Base-by-base conservation (phyloP, 2,329 filamentous ascomycete species). In the Alternaria postmessia region DNA sequence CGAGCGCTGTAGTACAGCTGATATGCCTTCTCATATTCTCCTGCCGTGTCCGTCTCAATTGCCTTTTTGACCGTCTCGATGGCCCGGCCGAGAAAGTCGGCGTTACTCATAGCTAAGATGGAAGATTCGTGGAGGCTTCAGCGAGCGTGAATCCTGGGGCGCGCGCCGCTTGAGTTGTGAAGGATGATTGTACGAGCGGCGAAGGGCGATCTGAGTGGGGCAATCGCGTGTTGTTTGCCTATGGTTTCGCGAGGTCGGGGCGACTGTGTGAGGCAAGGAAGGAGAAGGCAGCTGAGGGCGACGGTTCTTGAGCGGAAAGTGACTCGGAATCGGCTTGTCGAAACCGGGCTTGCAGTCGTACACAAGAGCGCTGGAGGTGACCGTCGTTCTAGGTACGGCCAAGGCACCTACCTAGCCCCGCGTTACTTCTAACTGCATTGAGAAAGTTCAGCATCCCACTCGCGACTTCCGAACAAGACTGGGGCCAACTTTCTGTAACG, bases 11-110 rank as follows among this genome's bases (percentile, higher is more conserved):
- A 97, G 87, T 99, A 99, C 65, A 91, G 86, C 77, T 97, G 92
- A 80, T 98, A 98, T 57, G 95, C 95, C 80, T 96, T 94, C 74
- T 97, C 93, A 82, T 99, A 99, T 78, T 98, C 93, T 78, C 93
- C 94, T 46, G 92, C 91, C 69, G 94, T 96, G 83, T 99, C 95
- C 72, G 91, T 89, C 79, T 97, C 94, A 83, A 99, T 98, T 70
- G 95, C 95, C 81, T 96, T 96, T 82, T 97, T 96, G 75, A 99
- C 94, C 80, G 92, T 90, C 76, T 96, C 93, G 84, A 98, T 98
- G 74, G 95, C 95, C 73, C 94, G 93, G 75, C 94, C 94, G 75
- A 97, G 89, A 79, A 98, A 99, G 83, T 99, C 95, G 80, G 93
- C 96, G 78, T 94, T 93, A 71, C 93, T 96, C 94, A 97, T 97